Evolutionary conservation across 106 monocot genomes (phyloP), one percentile per base, ranked within the genome.

Genomic region (Dioscorea zingiberensis): DNA sequence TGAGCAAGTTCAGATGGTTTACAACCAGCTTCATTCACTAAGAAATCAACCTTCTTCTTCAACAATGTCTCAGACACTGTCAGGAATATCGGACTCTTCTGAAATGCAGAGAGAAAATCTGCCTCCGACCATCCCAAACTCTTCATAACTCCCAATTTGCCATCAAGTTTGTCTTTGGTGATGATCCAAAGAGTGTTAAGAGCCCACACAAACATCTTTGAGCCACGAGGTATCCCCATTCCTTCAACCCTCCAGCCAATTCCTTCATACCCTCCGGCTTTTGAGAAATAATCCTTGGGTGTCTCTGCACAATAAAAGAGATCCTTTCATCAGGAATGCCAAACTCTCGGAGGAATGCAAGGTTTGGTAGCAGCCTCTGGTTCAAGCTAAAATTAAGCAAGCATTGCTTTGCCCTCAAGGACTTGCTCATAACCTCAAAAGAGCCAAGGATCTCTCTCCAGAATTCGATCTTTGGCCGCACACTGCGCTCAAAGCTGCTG

Each of bases 121-220:
- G 17, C 6, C 25, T 77, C 77, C 22, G 71, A 66, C 70, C 65
- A 77, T 7, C 71, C 71, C 8, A 59, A 71, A 23, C 53, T 44
- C 45, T 4, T 59, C 49, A 71, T 14, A 13, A 77, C 14, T 27
- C 60, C 51, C 53, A 59, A 56, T 23, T 60, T 70, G 1, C 24
- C 48, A 18, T 70, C 12, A 15, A 77, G 60, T 0, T 7, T 58
- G 1, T 28, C 19, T n/a, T 7, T 23, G n/a, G 25, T 15, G 2
- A 58, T 32, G 16, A 21, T 45, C 18, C 8, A 7, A 4, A 71
- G 3, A 15, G 25, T 18, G 5, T 2, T 17, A 22, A 71, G 53
- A 15, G 38, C 51, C 30, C 61, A 63, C 2, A 44, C 26, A 32
- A 71, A 71, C 45, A 55, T 44, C n/a, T 32, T 21, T 1, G 71